Percentiles rank a stretch among this genome's conserved stretches.
Evolutionary conservation across 2,329 filamentous ascomycete species (phyloP).

Genomic region (Talaromyces sp.): DNA sequence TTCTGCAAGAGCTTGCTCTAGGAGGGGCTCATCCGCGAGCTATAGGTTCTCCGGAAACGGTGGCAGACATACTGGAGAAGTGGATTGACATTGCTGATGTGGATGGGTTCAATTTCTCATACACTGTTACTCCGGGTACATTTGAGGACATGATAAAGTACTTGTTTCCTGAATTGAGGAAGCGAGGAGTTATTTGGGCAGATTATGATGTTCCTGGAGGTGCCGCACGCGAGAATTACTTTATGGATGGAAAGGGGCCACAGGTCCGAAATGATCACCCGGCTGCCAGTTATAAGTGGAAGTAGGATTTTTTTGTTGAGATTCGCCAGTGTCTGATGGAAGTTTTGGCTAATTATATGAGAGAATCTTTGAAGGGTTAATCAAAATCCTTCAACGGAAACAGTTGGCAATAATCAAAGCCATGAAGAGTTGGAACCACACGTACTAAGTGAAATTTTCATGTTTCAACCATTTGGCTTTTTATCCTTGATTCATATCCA

Average conservation of each 20-base stretch:
- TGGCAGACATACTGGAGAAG: constrained; percentile 33
- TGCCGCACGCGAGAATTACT: constrained; percentile 36
- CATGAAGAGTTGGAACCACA: background rate
- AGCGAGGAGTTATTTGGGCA: constrained; percentile 33
- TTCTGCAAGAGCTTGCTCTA: constrained; percentile 28
- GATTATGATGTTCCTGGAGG: constrained; percentile 33
- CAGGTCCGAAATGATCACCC: constrained; percentile 13
- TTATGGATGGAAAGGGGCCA: constrained; percentile 24
- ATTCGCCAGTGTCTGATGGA: background rate
- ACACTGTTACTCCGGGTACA: constrained; percentile 48
- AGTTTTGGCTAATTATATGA: background rate
- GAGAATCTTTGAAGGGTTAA: no score
- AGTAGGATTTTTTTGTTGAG: background rate
- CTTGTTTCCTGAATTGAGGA: constrained; percentile 41
- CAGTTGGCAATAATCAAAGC: background rate
- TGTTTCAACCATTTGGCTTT: no score
- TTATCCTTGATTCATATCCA: no score
- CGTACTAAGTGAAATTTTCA: no score
- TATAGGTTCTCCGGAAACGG: constrained; percentile 30
- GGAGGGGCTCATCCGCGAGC: constrained; percentile 32
- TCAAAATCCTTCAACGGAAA: background rate
- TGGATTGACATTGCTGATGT: constrained; percentile 42
- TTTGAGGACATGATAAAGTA: constrained; percentile 50
- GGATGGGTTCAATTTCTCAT: constrained; percentile 40
- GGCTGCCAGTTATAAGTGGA: constrained; percentile 3